Evolutionary conservation across 352 stramenopile species (phyloP), one percentile per base, ranked within the genome.

Genomic region (Phytophthora melonis): DNA sequence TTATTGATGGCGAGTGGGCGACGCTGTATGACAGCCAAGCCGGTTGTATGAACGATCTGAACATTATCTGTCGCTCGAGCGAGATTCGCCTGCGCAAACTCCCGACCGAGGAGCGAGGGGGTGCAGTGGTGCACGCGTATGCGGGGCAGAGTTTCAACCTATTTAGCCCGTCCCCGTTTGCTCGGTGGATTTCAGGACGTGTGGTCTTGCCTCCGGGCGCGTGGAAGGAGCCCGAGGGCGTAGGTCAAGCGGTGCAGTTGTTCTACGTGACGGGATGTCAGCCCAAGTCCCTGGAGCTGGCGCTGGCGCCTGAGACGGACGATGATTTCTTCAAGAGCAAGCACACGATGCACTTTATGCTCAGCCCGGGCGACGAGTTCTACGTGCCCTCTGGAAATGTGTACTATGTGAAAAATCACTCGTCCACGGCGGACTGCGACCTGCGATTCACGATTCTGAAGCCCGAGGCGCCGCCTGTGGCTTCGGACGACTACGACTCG

Each of bases 401-500:
- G 21, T 99, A 99, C 77, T 92, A 95, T 73, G 89, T 99, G 63
- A 94, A 98, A 75, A 99, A 99, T 80, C 97, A 99, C 81, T 98
- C 93, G 14, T 82, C 82, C 58, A 91, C 78, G 6, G 81, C 84
- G 2, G 84, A 96, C 62, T 93, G 87, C 66, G 84, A 98, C 53
- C 79, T 99, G 65, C 98, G 95, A 63, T 99, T 98, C 79, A 98
- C 90, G 41, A 99, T 99, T 75, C 92, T 99, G 60, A 94, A 94
- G 71, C 86, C 86, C 0, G 86, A 93, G 68, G 61, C 70, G 5
- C 53, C 50, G 19, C 56, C 63, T 23, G 62, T 64, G 58, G 49
- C 65, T 1, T 54, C 60, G 1, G 63, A 79, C 11, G 63, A 72
- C 23, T 72, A 68, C 49, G 68, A 80, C 3, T 70, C 63, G 19